phyloP scores from a whole-genome alignment of 2,329 filamentous ascomycete species.

The Clonostachys sp. region DNA sequence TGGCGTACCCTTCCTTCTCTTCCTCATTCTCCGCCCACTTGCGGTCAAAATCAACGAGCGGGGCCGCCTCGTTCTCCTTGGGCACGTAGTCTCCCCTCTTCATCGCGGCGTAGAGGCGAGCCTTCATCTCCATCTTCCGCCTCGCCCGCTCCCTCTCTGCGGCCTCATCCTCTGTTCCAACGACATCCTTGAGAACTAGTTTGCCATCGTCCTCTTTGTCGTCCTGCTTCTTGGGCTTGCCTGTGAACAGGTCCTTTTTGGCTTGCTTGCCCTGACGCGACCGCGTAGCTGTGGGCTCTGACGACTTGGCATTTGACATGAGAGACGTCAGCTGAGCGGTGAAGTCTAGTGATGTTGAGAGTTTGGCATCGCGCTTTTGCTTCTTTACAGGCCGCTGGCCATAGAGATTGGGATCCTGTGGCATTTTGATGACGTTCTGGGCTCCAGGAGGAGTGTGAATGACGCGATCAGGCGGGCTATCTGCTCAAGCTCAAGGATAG shows the following conservation, averaged over 20 bases:
- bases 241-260: slow-evolving; percentile 39
- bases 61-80: slow-evolving; percentile 58
- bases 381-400: slow-evolving; percentile 69
- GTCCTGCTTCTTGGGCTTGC: slow-evolving; percentile 13
- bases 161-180: slow-evolving; percentile 57
- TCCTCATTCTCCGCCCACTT: slow-evolving; percentile 82
- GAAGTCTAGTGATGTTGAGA: slow-evolving; percentile 76
- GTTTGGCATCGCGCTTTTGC: slow-evolving; percentile 62
- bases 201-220: slow-evolving; percentile 19
- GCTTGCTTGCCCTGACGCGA: slow-evolving; percentile 39
- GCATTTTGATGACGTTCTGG: slow-evolving; percentile 31
- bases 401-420: slow-evolving; percentile 69
- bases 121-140: slow-evolving; percentile 86
- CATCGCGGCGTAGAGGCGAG: slow-evolving; percentile 80
- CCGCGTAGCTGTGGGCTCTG: slow-evolving; percentile 32
- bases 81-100: slow-evolving; percentile 82
- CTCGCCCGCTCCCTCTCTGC: slow-evolving; percentile 67
- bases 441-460: no score
- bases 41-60: slow-evolving; percentile 87
- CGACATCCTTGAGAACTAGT: slow-evolving; percentile 45
- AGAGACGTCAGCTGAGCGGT: slow-evolving; percentile 82
- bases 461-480: no score
- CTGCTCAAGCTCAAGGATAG: no score
- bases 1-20: slow-evolving; percentile 54
- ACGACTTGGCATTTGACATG: slow-evolving; percentile 52